Percentiles rank a stretch among this genome's conserved stretches.
Conservation (phyloP, 495 filamentous ascomycete genomes). For the Aspergillus egyptiacus region DNA sequence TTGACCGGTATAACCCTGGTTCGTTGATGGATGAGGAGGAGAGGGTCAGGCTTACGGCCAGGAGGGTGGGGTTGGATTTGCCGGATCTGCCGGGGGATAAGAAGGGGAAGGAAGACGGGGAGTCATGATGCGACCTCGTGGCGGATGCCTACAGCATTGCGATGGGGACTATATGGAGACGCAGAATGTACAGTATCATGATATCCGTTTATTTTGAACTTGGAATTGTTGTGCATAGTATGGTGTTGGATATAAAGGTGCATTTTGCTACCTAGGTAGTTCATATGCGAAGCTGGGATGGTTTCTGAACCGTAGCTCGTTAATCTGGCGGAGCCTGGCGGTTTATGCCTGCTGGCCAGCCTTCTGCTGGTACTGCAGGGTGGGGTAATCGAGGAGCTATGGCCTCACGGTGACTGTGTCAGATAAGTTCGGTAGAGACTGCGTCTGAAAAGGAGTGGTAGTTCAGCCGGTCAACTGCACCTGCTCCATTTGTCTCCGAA, state of each 20-base stretch:
- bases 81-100: conserved; percentile 40
- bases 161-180: neutral
- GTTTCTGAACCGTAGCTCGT: conserved; percentile 1
- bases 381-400: neutral
- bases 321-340: neutral
- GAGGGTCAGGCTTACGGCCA: conserved; percentile 71
- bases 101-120: conserved; percentile 5
- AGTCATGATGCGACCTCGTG: neutral
- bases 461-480: conserved; percentile 34
- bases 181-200: conserved; percentile 1
- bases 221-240: conserved; percentile 1
- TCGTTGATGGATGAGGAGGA: conserved; percentile 82
- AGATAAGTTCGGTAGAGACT: neutral
- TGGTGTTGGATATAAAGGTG: conserved; percentile 2
- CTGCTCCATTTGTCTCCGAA: conserved; percentile 51
- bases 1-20: conserved; percentile 92
- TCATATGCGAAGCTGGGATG: neutral
- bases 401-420: neutral
- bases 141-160: no score
- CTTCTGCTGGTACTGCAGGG: conserved; percentile 8
- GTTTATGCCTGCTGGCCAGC: neutral
- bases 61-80: conserved; percentile 84
- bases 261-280: neutral
- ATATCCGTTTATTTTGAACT: neutral
- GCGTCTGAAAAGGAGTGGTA: neutral